Evolutionary conservation across 2,329 filamentous ascomycete species (phyloP), one percentile per base, ranked within the genome.

Genomic region (Reticulascus tulasneorum): DNA sequence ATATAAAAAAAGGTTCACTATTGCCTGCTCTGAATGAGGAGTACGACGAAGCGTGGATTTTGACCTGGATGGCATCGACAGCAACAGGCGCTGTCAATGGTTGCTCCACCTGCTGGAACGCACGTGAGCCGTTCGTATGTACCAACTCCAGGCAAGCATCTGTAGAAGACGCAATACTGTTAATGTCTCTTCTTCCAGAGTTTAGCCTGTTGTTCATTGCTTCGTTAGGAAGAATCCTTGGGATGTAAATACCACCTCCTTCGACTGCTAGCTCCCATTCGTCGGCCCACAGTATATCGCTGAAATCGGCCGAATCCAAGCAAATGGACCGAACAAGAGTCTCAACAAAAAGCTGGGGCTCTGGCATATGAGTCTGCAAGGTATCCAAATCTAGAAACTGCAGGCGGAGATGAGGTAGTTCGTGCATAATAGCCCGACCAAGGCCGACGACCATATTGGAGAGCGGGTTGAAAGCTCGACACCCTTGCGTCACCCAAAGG

Each of bases 401-500:
- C 9, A 39, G 9, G 6, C 37, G 20, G 10, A 34, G 22, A 17
- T 31, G n/a, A 3, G 32, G 35, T 8, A 42, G 20, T 27, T 45
- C 42, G 6, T 35, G 27, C 9, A 23, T 15, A n/a, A 35, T 23
- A 7, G 42, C 25, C 9, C 42, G 38, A 10, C 37, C 27, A 21
- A 44, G 20, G 10, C 43, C 44, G 5, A 33, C 26, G 15, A 23
- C 33, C 36, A 49, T 49, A 19, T 44, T 46, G 9, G 42, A 29
- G 25, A 42, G 37, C 3, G 51, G 46, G 12, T 45, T 42, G 4
- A 43, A 23, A 16, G 15, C 21, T 7, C 38, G 38, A 10, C 44
- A 32, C 5, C 45, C 44, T 15, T 33, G 34, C 5, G 51, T 50
- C n/a, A 47, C 33, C 49, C 49, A 53, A 13, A 54, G 29, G 2